These are phyloP conservation scores for Leccinum pellstonianum DNA, from an alignment of 768 basidiomycete genomes.

Conservation along the genomic window DNA sequence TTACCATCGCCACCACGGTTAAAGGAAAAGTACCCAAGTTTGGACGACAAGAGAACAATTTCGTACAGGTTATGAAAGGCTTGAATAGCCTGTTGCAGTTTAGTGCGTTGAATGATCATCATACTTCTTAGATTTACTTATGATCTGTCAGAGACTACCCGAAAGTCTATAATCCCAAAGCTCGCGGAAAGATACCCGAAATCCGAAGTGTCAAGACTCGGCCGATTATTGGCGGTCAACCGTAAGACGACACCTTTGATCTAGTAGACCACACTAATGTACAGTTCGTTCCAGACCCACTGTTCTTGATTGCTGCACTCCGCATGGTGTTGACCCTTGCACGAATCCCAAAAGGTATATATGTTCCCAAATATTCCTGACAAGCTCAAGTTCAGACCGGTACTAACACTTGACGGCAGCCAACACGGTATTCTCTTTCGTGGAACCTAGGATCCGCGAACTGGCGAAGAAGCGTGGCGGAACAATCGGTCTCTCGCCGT, in stretches of 20 bases:
- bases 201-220: slow-evolving; percentile 9
- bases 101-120: slow-evolving; percentile 8
- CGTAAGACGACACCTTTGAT: slow-evolving; percentile 1
- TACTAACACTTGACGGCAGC: no score
- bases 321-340: slow-evolving; percentile 18
- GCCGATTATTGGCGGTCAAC: slow-evolving; percentile 12
- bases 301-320: slow-evolving; percentile 15
- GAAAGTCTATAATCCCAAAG: neutral
- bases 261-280: no score
- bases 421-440: no score
- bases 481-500: no score
- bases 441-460: no score
- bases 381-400: no score
- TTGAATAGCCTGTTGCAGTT: slow-evolving; percentile 9
- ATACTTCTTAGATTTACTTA: neutral
- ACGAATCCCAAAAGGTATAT: slow-evolving; percentile 3
- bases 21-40: no score
- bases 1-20: neutral
- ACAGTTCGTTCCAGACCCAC: slow-evolving; percentile 5
- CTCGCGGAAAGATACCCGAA: neutral
- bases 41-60: neutral
- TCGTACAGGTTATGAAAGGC: no score
- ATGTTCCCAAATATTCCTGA: no score
- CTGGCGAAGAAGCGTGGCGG: no score
- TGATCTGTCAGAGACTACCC: slow-evolving; percentile 8